A percentile compares a stretch with the other conserved stretches of the same genome.
Evolutionary conservation across 2,329 filamentous ascomycete species (phyloP).

Genomic region (Blumeria hordei): DNA sequence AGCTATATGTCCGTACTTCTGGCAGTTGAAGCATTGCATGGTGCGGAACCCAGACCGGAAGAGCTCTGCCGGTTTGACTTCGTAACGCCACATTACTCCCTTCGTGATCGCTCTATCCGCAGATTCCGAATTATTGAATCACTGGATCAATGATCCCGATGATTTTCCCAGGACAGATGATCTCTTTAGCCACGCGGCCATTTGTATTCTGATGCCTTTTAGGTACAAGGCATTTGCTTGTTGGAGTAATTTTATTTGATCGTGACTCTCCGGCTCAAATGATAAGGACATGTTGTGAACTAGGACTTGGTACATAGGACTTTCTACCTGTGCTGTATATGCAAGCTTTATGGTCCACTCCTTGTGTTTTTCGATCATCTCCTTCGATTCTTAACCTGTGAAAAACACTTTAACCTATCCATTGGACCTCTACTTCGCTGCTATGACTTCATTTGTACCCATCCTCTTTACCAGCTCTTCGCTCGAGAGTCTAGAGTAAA

Average conservation of each 20-base stretch:
- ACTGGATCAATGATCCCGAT: background rate
- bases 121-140: background rate
- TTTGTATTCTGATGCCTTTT: background rate
- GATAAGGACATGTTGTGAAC: background rate
- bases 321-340: background rate
- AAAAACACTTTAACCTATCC: background rate
- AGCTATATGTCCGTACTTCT: background rate
- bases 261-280: background rate
- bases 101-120: background rate
- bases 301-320: no score
- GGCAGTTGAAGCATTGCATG: background rate
- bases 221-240: background rate
- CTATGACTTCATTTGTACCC: background rate
- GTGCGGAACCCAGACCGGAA: background rate
- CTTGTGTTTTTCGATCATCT: background rate
- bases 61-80: background rate
- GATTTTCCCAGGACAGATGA: background rate
- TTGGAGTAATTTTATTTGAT: background rate
- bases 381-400: background rate
- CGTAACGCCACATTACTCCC: background rate
- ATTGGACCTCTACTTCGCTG: background rate
- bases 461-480: constrained; percentile 1
- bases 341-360: background rate
- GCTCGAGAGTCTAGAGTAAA: no score
- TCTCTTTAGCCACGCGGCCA: background rate